These are phyloP conservation scores for Nicotiana undulata DNA, from an alignment of 257 asterid genomes.

Conservation along the genomic window DNA sequence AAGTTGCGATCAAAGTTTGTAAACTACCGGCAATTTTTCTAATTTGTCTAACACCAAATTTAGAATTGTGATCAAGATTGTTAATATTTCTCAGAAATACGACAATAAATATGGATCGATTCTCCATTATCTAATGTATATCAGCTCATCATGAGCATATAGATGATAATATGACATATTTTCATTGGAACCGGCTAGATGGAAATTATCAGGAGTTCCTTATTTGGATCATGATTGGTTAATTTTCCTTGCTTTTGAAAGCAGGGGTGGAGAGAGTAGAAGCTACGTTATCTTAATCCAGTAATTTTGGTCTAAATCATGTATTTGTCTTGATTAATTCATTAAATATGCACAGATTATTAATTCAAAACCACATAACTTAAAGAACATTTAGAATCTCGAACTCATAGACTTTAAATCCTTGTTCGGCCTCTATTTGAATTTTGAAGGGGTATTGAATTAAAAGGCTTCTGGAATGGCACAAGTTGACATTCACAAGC, in stretches of 20 bases:
- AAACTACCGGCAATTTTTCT: background rate
- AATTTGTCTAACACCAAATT: background rate
- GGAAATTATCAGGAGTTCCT: background rate
- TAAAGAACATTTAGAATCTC: no score
- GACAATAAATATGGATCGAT: no score
- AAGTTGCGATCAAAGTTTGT: background rate
- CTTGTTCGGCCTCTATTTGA: no score
- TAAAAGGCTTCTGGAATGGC: background rate
- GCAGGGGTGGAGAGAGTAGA: background rate
- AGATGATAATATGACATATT: background rate
- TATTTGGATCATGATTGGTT: background rate
- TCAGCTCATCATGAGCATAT: no score
- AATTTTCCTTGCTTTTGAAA: background rate
- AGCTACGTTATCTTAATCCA: no score
- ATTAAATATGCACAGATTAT: no score
- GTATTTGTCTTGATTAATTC: no score
- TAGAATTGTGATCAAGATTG: background rate
- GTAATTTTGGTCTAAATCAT: no score
- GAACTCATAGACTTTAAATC: no score
- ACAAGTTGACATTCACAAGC: background rate
- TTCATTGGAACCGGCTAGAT: background rate
- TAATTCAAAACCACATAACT: rapidly evolving
- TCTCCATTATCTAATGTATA: no score
- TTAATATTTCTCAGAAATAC: no score
- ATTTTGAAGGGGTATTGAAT: background rate